Conservation (phyloP, 2,329 filamentous ascomycete genomes). For the Aspergillus pseudonomiae region DNA sequence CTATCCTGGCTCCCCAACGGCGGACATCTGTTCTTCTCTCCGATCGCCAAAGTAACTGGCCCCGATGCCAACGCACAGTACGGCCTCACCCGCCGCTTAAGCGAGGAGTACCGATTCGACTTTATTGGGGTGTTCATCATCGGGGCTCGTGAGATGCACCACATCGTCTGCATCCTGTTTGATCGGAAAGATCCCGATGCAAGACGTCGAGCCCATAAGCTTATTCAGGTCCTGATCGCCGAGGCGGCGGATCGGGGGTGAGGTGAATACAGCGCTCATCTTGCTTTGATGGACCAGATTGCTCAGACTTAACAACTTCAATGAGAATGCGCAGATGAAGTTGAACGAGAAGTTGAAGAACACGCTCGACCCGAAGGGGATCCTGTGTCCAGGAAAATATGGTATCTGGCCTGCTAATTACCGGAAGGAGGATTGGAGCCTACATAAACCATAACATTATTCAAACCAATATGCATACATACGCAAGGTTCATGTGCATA, state of each 20-base stretch:
- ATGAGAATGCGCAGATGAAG: constrained; percentile 45
- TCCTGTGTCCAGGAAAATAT: not conserved
- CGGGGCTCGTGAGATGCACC: constrained; percentile 56
- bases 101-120: constrained; percentile 52
- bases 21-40: constrained; percentile 44
- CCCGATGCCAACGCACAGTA: constrained; percentile 52
- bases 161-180: constrained; percentile 54
- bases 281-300: constrained; percentile 54
- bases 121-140: constrained; percentile 56
- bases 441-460: not conserved
- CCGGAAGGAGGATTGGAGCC: not conserved
- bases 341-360: constrained; percentile 43
- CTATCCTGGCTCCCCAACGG: constrained; percentile 58
- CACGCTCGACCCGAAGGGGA: not conserved
- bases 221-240: constrained; percentile 45
- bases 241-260: constrained; percentile 46
- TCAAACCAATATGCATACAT: not conserved
- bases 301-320: constrained; percentile 52
- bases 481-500: not conserved
- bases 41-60: constrained; percentile 54
- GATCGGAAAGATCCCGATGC: constrained; percentile 47
- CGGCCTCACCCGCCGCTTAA: constrained; percentile 42
- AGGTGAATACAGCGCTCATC: constrained; percentile 52
- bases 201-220: constrained; percentile 40
- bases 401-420: not conserved